phyloP scores from a whole-genome alignment of 148 eudicot species.

The Nepenthes mirabilis region DNA sequence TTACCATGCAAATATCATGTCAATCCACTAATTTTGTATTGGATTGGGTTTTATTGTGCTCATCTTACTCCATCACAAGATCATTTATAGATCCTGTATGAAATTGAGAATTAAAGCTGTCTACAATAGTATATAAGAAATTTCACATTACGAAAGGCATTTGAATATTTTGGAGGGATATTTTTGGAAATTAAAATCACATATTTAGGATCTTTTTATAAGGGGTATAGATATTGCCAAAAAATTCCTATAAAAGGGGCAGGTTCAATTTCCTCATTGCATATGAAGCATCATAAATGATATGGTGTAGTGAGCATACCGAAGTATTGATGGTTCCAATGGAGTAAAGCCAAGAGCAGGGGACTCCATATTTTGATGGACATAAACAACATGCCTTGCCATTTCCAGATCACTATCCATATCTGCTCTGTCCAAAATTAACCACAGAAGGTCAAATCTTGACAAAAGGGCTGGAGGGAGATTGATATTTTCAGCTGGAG shows the following conservation, averaged over 20 bases:
- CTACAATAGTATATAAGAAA: too few species aligned
- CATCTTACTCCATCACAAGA: too few species aligned
- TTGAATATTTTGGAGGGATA: too few species aligned
- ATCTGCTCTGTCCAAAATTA: slow-evolving; percentile 93
- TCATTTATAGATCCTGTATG: too few species aligned
- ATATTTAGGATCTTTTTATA: too few species aligned
- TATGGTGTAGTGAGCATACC: slow-evolving; percentile 31
- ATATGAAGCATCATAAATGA: background rate
- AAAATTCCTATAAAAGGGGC: background rate
- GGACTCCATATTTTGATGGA: slow-evolving; percentile 87
- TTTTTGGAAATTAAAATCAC: too few species aligned
- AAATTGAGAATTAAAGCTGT: too few species aligned
- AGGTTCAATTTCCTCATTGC: background rate
- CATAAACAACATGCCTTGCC: slow-evolving; percentile 97
- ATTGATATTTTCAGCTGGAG: slow-evolving; percentile 98
- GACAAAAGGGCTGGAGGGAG: slow-evolving; percentile 98
- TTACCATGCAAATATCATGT: too few species aligned
- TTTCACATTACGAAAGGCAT: too few species aligned
- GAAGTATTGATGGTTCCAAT: slow-evolving; percentile 79
- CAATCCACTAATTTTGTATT: too few species aligned
- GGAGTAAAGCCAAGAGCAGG: slow-evolving; percentile 97
- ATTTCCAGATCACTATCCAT: slow-evolving; percentile 98
- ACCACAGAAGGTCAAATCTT: slow-evolving; percentile 96
- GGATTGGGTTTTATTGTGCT: too few species aligned
- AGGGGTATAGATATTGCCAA: too few species aligned